Evolutionary conservation across 2,329 filamentous ascomycete species (phyloP).

Genomic region (Coleophoma cylindrospora): DNA sequence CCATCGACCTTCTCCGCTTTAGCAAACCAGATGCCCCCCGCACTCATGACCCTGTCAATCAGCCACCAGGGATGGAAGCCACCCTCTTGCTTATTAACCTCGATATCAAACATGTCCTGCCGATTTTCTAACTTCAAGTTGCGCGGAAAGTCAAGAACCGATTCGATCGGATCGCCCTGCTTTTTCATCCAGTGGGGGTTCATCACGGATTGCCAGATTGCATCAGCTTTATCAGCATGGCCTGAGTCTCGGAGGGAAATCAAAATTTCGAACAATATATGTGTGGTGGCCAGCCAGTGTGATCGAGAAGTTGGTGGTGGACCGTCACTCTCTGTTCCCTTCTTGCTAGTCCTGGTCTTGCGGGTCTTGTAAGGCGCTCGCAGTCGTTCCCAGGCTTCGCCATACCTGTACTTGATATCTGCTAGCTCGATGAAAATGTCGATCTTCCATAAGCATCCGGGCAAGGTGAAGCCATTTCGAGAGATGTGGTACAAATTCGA

Average conservation of each 20-base stretch:
- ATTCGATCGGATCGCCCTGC: background rate
- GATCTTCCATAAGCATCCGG: background rate
- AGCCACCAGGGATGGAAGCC: background rate
- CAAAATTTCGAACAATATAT: background rate
- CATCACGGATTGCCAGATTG: background rate
- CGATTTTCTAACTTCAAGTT: background rate
- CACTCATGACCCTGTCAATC: background rate
- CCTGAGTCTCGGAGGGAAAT: background rate
- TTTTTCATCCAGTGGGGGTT: background rate
- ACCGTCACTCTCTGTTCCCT: background rate
- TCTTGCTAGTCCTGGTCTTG: background rate
- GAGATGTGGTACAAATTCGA: background rate
- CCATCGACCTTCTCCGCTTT: background rate
- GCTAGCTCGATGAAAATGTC: background rate
- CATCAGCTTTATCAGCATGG: background rate
- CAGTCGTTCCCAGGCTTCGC: background rate
- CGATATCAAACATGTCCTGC: background rate
- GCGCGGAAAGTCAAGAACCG: background rate
- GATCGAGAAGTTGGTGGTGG: background rate
- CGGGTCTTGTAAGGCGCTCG: background rate
- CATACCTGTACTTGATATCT: background rate
- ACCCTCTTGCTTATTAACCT: background rate
- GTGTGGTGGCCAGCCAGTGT: background rate
- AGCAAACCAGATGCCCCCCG: background rate
- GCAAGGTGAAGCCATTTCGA: background rate